phyloP scores from a whole-genome alignment of 2,329 filamentous ascomycete genomes.

The Aaosphaeria arxii region DNA sequence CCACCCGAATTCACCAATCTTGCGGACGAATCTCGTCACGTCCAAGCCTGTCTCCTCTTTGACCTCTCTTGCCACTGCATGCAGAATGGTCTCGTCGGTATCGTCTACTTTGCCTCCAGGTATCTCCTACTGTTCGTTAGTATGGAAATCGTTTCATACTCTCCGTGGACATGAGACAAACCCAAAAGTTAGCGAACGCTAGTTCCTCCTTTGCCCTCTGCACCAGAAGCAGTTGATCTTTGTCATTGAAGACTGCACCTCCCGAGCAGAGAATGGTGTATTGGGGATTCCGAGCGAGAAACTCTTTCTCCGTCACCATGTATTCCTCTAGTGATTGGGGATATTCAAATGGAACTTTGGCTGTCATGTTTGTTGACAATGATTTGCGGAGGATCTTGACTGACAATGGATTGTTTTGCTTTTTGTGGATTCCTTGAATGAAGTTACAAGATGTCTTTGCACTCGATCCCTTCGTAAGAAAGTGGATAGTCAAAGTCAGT shows the following conservation, averaged over 20 bases:
- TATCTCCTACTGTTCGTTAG: conserved; percentile 41
- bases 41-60: conserved; percentile 52
- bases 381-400: neutral
- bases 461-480: neutral
- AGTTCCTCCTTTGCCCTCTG: conserved; percentile 34
- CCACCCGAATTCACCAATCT: conserved; percentile 39
- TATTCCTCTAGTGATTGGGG: conserved; percentile 23
- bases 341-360: conserved; percentile 15
- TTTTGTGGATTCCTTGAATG: too few species aligned
- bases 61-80: conserved; percentile 49
- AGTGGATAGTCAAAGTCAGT: too few species aligned
- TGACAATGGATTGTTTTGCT: too few species aligned
- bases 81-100: conserved; percentile 47
- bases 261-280: conserved; percentile 27
- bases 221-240: conserved; percentile 32
- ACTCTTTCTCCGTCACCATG: conserved; percentile 25
- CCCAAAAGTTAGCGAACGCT: conserved; percentile 34
- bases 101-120: conserved; percentile 51
- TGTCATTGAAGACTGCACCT: conserved; percentile 28
- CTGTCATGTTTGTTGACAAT: neutral
- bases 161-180: conserved; percentile 7
- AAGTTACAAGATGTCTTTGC: neutral
- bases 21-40: conserved; percentile 41
- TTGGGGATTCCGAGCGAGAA: conserved; percentile 21
- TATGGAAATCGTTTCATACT: neutral